A percentile compares a stretch with the other conserved stretches of the same genome.
phyloP scores from a whole-genome alignment of 306 rosid species.

The Cucurbita ficifolia region DNA sequence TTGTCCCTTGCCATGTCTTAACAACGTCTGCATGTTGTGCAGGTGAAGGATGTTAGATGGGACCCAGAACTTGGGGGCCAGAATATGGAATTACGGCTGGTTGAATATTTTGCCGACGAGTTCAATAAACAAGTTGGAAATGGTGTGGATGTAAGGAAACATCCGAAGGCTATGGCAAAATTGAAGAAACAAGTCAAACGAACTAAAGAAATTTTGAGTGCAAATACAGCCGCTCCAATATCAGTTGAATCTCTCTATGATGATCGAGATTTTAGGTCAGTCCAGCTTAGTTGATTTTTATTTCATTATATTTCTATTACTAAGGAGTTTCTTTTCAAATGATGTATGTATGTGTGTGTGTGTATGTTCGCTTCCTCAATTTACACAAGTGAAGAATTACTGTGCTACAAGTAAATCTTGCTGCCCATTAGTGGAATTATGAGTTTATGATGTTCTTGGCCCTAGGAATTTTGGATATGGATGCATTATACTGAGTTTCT shows the following conservation, averaged over 20 bases:
- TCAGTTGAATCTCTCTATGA: slow-evolving; percentile 86
- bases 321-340: background rate
- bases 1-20: background rate
- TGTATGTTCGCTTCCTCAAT: background rate
- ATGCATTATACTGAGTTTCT: background rate
- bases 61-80: slow-evolving; percentile 87
- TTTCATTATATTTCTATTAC: background rate
- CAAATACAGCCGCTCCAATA: slow-evolving; percentile 86
- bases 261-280: slow-evolving; percentile 80
- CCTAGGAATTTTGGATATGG: background rate
- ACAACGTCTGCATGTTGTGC: slow-evolving; percentile 13
- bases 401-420: background rate
- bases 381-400: background rate
- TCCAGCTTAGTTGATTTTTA: background rate
- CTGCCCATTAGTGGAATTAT: background rate
- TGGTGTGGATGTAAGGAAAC: slow-evolving; percentile 71
- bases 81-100: slow-evolving; percentile 69
- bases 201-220: slow-evolving; percentile 92
- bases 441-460: background rate
- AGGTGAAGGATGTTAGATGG: slow-evolving; percentile 99
- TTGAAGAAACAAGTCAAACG: slow-evolving; percentile 95
- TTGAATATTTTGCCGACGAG: slow-evolving; percentile 80
- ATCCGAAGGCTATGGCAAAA: slow-evolving; percentile 93
- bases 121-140: slow-evolving; percentile 79
- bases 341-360: too few relatives aligned